A percentile compares a stretch with the other conserved stretches of the same genome.
These are phyloP conservation scores for Debaryomyces subglobosus DNA, from an alignment of 1,139 yeast species.

Conservation along the genomic window DNA sequence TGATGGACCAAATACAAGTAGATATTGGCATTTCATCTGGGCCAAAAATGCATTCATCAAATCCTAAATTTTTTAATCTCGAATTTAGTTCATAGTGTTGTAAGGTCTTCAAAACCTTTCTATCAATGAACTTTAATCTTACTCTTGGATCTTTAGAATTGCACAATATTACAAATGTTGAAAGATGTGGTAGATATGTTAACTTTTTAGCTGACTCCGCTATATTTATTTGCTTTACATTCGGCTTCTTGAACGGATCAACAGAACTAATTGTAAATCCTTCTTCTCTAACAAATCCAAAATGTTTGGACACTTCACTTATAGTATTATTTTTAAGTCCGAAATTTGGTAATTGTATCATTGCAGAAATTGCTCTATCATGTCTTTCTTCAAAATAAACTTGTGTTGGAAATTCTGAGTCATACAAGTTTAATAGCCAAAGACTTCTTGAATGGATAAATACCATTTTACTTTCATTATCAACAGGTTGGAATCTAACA, in stretches of 20 bases:
- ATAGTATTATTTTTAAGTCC: not conserved
- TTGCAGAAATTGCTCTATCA: slow-evolving; percentile 25
- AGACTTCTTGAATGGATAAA: slow-evolving; percentile 37
- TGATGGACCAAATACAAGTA: slow-evolving; percentile 38
- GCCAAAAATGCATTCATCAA: slow-evolving; percentile 27
- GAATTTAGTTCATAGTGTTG: slow-evolving; percentile 25
- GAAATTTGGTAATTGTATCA: slow-evolving; percentile 17
- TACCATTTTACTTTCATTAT: slow-evolving; percentile 21
- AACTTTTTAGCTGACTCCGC: slow-evolving; percentile 43
- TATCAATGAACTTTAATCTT: slow-evolving; percentile 37
- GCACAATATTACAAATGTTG: slow-evolving; percentile 44
- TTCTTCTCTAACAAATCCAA: slow-evolving; percentile 51
- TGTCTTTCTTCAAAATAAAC: slow-evolving; percentile 44
- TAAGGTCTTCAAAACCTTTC: slow-evolving; percentile 28
- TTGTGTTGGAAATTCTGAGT: slow-evolving; percentile 38
- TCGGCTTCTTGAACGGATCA: slow-evolving; percentile 28
- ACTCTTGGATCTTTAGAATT: slow-evolving; percentile 29
- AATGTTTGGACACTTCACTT: slow-evolving; percentile 14
- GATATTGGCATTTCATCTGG: slow-evolving; percentile 40
- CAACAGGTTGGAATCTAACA: slow-evolving; percentile 10
- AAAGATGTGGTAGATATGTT: slow-evolving; percentile 33
- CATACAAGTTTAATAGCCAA: slow-evolving; percentile 46
- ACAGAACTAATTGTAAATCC: slow-evolving; percentile 47
- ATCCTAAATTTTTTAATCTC: slow-evolving; percentile 19
- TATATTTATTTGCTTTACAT: slow-evolving; percentile 35